Conservation (phyloP, 306 rosid genomes). For the Cyamopsis tetragonoloba region DNA sequence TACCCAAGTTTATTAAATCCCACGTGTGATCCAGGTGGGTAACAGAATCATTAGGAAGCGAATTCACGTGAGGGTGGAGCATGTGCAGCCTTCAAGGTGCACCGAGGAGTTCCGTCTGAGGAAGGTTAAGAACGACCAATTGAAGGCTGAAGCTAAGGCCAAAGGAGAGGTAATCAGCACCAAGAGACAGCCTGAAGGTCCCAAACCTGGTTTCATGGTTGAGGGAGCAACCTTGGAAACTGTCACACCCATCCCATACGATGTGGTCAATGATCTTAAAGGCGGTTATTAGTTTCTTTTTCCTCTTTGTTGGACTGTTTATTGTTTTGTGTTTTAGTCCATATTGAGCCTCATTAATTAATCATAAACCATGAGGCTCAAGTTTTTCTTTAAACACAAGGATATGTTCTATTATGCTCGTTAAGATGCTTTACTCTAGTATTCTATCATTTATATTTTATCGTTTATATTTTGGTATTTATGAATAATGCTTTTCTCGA, state of each 20-base stretch:
- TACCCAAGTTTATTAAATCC: no score
- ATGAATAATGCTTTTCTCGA: neutral
- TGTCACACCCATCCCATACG: slow-evolving; percentile 92
- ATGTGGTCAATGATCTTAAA: slow-evolving; percentile 94
- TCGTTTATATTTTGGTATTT: neutral
- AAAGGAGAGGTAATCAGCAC: slow-evolving; percentile 72
- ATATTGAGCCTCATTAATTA: neutral
- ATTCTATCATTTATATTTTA: no score
- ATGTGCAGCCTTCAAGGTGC: slow-evolving; percentile 82
- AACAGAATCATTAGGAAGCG: slow-evolving; percentile 77
- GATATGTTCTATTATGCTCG: neutral
- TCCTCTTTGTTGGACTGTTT: neutral
- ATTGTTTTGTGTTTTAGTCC: slow-evolving; percentile 1
- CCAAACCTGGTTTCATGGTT: slow-evolving; percentile 94
- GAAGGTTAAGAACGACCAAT: slow-evolving; percentile 64
- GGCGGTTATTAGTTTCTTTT: slow-evolving; percentile 65
- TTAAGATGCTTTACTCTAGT: neutral
- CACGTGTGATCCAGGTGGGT: slow-evolving; percentile 76
- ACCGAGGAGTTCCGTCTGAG: slow-evolving; percentile 69
- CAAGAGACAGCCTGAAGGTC: slow-evolving; percentile 87
- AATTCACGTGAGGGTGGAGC: slow-evolving; percentile 92
- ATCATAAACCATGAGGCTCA: neutral
- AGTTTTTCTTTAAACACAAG: slow-evolving; percentile 23
- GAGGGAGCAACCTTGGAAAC: slow-evolving; percentile 87
- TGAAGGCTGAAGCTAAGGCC: slow-evolving; percentile 82